Conservation (phyloP, 441 rosid species). For the Pelargonium fulgidum region DNA sequence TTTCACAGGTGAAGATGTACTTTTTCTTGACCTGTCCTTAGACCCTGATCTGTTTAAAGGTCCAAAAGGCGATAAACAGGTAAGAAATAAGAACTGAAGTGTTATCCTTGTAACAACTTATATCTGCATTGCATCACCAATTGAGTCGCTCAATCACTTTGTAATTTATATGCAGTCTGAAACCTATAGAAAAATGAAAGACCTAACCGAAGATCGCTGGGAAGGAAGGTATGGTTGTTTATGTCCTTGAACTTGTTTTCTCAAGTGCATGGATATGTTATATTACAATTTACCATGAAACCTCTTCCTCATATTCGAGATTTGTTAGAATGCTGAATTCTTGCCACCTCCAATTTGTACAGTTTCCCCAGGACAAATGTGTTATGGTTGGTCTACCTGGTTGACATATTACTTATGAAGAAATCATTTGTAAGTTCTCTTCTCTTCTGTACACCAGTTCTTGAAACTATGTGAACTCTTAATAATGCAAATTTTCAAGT, state of each 20-base stretch:
- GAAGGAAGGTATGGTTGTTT: slow-evolving; percentile 61
- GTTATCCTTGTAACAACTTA: not conserved
- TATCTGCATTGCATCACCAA: not conserved
- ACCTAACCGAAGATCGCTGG: slow-evolving; percentile 73
- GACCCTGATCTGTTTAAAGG: slow-evolving; percentile 88
- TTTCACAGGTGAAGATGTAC: slow-evolving; percentile 64
- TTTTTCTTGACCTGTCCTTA: slow-evolving; percentile 68
- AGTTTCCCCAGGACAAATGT: slow-evolving; percentile 89
- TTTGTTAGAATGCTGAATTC: not conserved
- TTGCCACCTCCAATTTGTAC: slow-evolving; percentile 22
- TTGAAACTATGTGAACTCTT: not conserved
- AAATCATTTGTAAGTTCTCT: slow-evolving; percentile 73
- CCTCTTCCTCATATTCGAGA: not conserved
- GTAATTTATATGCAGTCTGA: slow-evolving; percentile 54
- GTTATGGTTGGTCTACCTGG: slow-evolving; percentile 83
- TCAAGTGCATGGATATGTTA: too few species aligned
- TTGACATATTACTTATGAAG: slow-evolving; percentile 69
- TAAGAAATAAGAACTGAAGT: slow-evolving; percentile 22
- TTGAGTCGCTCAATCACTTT: slow-evolving; percentile 8
- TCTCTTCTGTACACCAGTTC: not conserved
- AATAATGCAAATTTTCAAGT: not conserved
- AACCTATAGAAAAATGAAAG: slow-evolving; percentile 84
- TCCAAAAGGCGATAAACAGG: slow-evolving; percentile 88
- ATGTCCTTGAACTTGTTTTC: not conserved
- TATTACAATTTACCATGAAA: too few species aligned